Conservation (phyloP, 352 stramenopile species). For the Pythium volutum region DNA sequence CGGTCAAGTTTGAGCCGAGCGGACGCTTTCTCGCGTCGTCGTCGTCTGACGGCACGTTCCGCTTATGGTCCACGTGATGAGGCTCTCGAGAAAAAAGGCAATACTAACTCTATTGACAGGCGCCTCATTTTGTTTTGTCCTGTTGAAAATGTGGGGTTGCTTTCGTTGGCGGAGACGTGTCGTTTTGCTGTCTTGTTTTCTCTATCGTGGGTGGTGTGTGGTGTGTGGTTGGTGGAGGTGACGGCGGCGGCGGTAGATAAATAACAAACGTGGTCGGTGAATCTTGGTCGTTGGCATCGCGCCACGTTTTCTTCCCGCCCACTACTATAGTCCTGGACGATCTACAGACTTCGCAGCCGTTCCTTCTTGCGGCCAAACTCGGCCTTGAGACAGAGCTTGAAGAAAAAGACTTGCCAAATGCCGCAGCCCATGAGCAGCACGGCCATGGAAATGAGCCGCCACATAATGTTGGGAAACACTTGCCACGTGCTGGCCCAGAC, state of each 20-base stretch:
- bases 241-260: conserved; percentile 2
- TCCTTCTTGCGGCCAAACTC: conserved; percentile 83
- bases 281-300: background rate
- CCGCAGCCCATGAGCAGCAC: conserved; percentile 46
- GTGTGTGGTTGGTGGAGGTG: background rate
- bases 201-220: background rate
- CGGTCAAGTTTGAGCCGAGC: conserved; percentile 87
- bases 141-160: background rate
- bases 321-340: no score
- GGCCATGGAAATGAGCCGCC: conserved; percentile 63
- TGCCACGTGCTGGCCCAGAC: conserved; percentile 81
- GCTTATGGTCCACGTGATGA: conserved; percentile 69
- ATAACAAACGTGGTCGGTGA: conserved; percentile 1
- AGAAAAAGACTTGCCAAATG: conserved; percentile 67
- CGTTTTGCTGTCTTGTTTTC: no score
- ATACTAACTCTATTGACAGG: conserved; percentile 12
- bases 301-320: background rate
- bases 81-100: background rate
- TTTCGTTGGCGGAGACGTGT: background rate
- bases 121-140: background rate
- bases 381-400: conserved; percentile 59
- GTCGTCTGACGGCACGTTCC: conserved; percentile 92
- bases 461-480: conserved; percentile 75
- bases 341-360: conserved; percentile 70
- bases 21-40: conserved; percentile 89